Evolutionary conservation across 2,329 filamentous ascomycete genomes (phyloP), one percentile per base, ranked within the genome.

Genomic region (Ustulina deusta): DNA sequence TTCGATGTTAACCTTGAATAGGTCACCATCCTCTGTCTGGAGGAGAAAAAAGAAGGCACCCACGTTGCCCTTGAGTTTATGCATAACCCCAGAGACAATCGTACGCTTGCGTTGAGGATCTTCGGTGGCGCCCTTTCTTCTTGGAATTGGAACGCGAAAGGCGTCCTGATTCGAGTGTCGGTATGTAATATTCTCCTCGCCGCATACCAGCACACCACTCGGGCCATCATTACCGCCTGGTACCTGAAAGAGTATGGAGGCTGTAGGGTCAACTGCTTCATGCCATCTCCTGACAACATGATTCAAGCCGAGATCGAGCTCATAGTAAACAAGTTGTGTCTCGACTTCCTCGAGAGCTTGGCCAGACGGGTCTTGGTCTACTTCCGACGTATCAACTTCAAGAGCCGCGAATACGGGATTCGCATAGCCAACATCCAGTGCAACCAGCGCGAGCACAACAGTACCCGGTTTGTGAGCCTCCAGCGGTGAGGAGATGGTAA

Each of bases 241-340:
- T 0, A 99, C 94, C 75, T 97, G 95, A 80, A 99, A 97, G 1
- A 99, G 86, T 70, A 97, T 90, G 27, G 93, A 94, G 0, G 96
- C 92, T 0, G 93, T 93, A 58, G 94, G 89, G 77, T 98, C 95
- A 6, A 99, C 96, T 0, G 93, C 89, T 73, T 99, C 96, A 13
- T 93, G 92, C 96, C 96, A 99, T 79, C 94, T 97, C 67, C 95
- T 90, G 22, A 99, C 94, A 42, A 99, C 96, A 78, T 99, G 96
- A 75, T 99, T 99, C 62, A 99, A 83, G 38, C 97, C 97, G 32
- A 99, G 87, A 76, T 99, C 96, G 25, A 99, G 90, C 81, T 98
- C 96, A 77, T 99, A 99, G 81, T 98, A 99, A 0, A 98, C 95
- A 32, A 99, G 84, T 73, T 93, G 89, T 68, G 97, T 98, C 79